Conservation (phyloP, 2,329 filamentous ascomycete genomes). For the Amesomyces nigricolor region DNA sequence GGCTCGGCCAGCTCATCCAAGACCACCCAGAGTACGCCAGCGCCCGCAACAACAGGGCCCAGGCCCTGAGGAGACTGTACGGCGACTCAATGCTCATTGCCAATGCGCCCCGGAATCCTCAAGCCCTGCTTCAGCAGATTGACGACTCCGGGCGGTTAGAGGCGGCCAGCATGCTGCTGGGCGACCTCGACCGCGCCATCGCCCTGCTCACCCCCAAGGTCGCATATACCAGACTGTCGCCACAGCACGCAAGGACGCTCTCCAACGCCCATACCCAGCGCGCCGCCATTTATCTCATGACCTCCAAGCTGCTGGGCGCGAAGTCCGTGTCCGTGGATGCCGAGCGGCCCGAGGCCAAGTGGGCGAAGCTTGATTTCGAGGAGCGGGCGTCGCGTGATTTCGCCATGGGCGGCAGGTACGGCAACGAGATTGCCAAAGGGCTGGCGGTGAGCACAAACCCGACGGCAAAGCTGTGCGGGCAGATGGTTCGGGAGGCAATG, state of each 20-base stretch:
- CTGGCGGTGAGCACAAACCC: constrained; percentile 62
- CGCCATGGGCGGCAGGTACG: constrained; percentile 58
- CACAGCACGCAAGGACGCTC: constrained; percentile 59
- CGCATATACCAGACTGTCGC: constrained; percentile 50
- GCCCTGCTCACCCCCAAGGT: constrained; percentile 50
- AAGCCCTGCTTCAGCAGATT: constrained; percentile 38
- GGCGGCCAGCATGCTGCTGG: constrained; percentile 40
- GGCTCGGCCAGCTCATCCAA: constrained; percentile 51
- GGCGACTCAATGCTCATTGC: constrained; percentile 53
- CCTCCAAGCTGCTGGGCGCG: constrained; percentile 46
- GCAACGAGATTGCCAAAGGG: constrained; percentile 59
- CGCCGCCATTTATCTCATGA: constrained; percentile 57
- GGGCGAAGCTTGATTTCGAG: constrained; percentile 54
- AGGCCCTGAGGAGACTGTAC: constrained; percentile 57
- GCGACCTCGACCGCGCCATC: constrained; percentile 55
- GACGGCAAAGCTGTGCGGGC: constrained; percentile 62
- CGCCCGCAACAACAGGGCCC: constrained; percentile 68
- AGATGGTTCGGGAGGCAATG: constrained; percentile 65
- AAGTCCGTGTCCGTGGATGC: constrained; percentile 35
- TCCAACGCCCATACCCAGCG: constrained; percentile 68
- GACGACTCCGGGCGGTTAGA: constrained; percentile 34
- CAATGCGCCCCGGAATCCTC: constrained; percentile 33
- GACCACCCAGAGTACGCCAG: constrained; percentile 62
- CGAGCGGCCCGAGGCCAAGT: constrained; percentile 41
- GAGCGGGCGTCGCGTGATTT: constrained; percentile 58